These are phyloP conservation scores for Haplosporangium sp. DNA, from an alignment of 371 early-diverging fungal genomes.

Conservation along the genomic window DNA sequence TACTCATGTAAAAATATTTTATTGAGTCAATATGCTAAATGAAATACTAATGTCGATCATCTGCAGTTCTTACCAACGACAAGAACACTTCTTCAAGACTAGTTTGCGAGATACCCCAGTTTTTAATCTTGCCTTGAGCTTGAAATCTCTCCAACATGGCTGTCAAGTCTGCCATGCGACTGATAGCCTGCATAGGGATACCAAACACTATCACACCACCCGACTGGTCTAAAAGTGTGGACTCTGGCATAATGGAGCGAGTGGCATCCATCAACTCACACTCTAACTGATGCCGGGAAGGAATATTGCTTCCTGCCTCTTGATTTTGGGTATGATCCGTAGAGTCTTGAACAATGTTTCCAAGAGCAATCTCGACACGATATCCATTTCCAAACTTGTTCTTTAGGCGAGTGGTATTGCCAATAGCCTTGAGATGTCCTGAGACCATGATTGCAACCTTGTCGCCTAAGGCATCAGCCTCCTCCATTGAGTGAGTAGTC, in stretches of 20 bases:
- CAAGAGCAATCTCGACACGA: conserved; percentile 57
- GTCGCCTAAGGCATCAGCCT: conserved; percentile 77
- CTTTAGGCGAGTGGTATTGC: conserved; percentile 75
- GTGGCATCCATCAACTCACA: conserved; percentile 31
- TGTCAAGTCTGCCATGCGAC: conserved; percentile 62
- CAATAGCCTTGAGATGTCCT: conserved; percentile 71
- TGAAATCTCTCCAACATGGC: conserved; percentile 61
- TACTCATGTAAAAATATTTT: background rate
- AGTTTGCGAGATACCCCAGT: conserved; percentile 79
- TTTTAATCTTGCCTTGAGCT: conserved; percentile 57
- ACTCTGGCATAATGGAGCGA: conserved; percentile 57
- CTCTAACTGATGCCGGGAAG: conserved; percentile 32
- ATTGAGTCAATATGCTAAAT: background rate
- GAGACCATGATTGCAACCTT: conserved; percentile 77
- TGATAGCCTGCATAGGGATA: conserved; percentile 58
- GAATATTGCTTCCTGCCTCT: background rate
- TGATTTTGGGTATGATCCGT: no score
- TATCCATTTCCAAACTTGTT: conserved; percentile 77
- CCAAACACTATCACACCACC: conserved; percentile 74
- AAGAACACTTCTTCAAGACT: conserved; percentile 74
- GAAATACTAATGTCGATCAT: conserved; percentile 17
- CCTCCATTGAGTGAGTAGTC: conserved; percentile 84
- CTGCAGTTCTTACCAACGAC: conserved; percentile 49
- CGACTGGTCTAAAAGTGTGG: conserved; percentile 68
- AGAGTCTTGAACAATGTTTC: conserved; percentile 2